Conservation (phyloP, 345 rosid species). For the Camelina laxa region DNA sequence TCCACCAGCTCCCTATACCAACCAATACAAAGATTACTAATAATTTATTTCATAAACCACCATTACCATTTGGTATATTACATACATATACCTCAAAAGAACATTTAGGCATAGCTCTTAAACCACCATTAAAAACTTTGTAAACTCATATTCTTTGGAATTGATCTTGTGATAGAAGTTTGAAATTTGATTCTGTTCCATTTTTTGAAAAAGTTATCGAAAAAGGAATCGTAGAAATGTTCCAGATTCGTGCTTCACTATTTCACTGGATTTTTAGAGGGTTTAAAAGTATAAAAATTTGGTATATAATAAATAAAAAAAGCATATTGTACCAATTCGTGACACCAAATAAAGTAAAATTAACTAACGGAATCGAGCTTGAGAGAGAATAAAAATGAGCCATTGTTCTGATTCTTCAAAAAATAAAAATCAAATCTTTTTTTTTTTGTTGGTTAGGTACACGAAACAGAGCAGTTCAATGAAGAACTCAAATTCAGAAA, state of each 20-base stretch:
- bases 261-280: conserved; percentile 28
- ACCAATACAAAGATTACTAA: conserved; percentile 5
- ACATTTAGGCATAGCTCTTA: conserved; percentile 16
- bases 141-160: conserved; percentile 3
- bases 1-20: conserved; percentile 65
- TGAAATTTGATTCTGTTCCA: conserved; percentile 28
- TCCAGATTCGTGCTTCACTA: conserved; percentile 37
- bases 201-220: neutral
- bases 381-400: conserved; percentile 15
- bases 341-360: conserved; percentile 37
- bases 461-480: conserved; percentile 33
- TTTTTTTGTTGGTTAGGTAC: conserved; percentile 16
- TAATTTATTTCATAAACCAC: neutral
- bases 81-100: conserved; percentile 34
- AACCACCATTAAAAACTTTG: conserved; percentile 6
- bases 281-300: conserved; percentile 20
- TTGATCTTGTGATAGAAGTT: conserved; percentile 23
- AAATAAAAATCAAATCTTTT: conserved; percentile 23
- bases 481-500: neutral
- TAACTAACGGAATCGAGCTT: conserved; percentile 22
- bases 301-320: conserved; percentile 1
- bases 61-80: conserved; percentile 25
- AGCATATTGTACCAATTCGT: conserved; percentile 36
- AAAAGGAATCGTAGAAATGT: conserved; percentile 34
- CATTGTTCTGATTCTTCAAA: conserved; percentile 39